phyloP scores from a whole-genome alignment of 805 yeast genomes.

The Cyberlindnera galapagoensis region DNA sequence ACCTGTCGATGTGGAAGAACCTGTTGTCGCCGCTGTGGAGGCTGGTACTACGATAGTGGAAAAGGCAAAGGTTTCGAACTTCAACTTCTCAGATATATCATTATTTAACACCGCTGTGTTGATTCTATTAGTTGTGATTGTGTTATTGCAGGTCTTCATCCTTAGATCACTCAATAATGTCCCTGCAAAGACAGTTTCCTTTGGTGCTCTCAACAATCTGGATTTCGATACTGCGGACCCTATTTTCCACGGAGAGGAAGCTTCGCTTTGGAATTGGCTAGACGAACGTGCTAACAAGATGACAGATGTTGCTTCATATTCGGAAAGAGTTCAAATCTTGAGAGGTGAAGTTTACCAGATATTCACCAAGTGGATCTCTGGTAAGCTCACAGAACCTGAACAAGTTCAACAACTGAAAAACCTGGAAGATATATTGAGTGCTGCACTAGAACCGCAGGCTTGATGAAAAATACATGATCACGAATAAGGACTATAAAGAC shows the following conservation, averaged over 20 bases:
- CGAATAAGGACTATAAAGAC: no score
- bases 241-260: slow-evolving; percentile 19
- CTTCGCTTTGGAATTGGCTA: slow-evolving; percentile 24
- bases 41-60: not conserved
- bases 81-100: slow-evolving; percentile 1
- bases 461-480: no score
- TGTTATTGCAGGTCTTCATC: slow-evolving; percentile 13
- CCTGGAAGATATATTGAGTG: no score
- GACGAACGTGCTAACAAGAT: slow-evolving; percentile 21
- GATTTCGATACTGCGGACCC: slow-evolving; percentile 8
- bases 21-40: slow-evolving; percentile 1
- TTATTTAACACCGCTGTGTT: slow-evolving; percentile 12
- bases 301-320: slow-evolving; percentile 4
- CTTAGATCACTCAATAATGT: slow-evolving; percentile 3
- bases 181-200: slow-evolving; percentile 2
- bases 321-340: slow-evolving; percentile 3
- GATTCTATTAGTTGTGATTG: slow-evolving; percentile 7
- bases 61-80: not conserved
- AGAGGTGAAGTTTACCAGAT: no score
- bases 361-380: no score
- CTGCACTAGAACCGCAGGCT: no score
- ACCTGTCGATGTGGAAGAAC: slow-evolving; percentile 1
- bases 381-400: no score
- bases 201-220: not conserved
- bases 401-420: no score